Evolutionary conservation across 306 rosid genomes (phyloP), one percentile per base, ranked within the genome.

Genomic region (Pachyrhizus erosus): DNA sequence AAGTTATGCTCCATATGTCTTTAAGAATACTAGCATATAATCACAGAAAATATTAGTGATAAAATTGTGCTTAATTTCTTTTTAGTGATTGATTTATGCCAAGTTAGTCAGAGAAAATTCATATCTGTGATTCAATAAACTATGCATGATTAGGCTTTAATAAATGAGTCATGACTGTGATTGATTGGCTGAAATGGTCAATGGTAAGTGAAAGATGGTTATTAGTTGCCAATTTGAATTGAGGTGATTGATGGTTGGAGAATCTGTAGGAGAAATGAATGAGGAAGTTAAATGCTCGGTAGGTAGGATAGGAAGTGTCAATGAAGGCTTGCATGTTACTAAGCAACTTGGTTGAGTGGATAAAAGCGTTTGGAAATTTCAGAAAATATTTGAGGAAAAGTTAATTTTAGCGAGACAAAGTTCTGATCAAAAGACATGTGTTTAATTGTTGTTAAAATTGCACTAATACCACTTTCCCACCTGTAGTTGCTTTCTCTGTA

Each of bases 91-190:
- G 68, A 5, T 83, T 65, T 76, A 71, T 84, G 40, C 75, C 46
- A 69, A 76, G 58, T 64, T 76, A 51, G 57, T 43, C 4, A n/a
- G n/a, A n/a, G 20, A 49, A 78, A 39, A 5, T 8, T 39, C 49
- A n/a, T n/a, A n/a, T 86, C 31, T 2, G 77, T 80, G 65, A 40
- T 24, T 45, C 37, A 45, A 70, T 85, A 18, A 61, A 80, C 79
- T 69, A n/a, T 49, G 51, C 57, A 70, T 45, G 71, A 70, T 68
- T 55, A 46, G 67, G 76, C 80, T 61, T 74, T 43, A 72, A 58
- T 72, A 58, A 72, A 45, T 66, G 27, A 78, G 70, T 40, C 15
- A 69, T 48, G 8, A 23, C n/a, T 49, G 14, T 61, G 27, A 69
- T 64, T 82, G 39, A 40, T 78, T 73, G 33, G 54, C 17, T 15